A percentile compares a stretch with the other conserved stretches of the same genome.
These are phyloP conservation scores for Phytophthora tentaculata DNA, from an alignment of 352 stramenopile species.

Conservation along the genomic window DNA sequence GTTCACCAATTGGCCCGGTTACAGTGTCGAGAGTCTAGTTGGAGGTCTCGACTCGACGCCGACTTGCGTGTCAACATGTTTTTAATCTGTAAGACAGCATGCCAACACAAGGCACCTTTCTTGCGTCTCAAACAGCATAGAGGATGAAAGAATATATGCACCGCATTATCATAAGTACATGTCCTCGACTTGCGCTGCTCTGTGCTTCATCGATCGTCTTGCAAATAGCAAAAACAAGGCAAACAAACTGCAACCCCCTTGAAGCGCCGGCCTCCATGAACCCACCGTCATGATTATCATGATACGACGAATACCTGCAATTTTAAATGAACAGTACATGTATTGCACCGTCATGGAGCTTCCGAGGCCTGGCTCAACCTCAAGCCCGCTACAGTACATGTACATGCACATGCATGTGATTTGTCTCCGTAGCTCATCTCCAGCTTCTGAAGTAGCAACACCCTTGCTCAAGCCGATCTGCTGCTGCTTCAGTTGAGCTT, in stretches of 20 bases:
- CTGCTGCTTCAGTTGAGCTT: not conserved
- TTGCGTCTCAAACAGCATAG: not conserved
- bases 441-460: not conserved
- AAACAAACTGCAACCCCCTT: constrained; percentile 1
- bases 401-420: not conserved
- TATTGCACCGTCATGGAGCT: not conserved
- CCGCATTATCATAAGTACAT: no score
- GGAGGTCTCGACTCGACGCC: no score
- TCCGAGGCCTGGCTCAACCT: not conserved
- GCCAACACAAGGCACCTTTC: not conserved
- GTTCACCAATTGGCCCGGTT: no score
- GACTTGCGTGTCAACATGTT: no score
- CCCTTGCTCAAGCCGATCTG: not conserved
- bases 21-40: no score
- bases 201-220: not conserved
- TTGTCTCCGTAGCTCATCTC: not conserved
- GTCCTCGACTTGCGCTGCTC: not conserved
- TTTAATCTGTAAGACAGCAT: not conserved
- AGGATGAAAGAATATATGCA: no score
- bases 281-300: constrained; percentile 1
- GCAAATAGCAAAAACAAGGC: not conserved
- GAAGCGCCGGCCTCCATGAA: constrained; percentile 9
- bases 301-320: no score
- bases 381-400: not conserved
- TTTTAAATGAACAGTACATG: no score